A percentile compares a stretch with the other conserved stretches of the same genome.
Conservation (phyloP, 305 asterid species). For the Ajuga reptans region DNA sequence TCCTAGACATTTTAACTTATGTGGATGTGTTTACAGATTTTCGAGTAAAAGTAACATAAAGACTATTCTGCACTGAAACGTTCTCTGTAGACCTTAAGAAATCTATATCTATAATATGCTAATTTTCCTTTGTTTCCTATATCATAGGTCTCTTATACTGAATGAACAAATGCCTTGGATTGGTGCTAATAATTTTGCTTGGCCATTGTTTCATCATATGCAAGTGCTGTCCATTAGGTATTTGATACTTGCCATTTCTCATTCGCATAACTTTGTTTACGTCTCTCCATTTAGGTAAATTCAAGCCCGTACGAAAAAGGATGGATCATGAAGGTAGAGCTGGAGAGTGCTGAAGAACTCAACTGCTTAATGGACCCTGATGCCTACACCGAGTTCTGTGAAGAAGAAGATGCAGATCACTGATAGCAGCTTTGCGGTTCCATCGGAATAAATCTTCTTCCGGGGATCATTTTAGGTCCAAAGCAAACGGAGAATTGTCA, state of each 20-base stretch:
- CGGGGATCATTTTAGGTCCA: slow-evolving; percentile 19
- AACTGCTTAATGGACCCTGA: slow-evolving; percentile 53
- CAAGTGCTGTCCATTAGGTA: too few species aligned
- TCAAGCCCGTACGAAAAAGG: slow-evolving; percentile 70
- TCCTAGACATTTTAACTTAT: neutral
- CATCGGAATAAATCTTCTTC: slow-evolving; percentile 15
- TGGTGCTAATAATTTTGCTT: too few species aligned
- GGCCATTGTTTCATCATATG: too few species aligned
- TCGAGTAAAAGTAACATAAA: neutral
- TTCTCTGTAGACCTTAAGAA: neutral
- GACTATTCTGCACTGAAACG: neutral
- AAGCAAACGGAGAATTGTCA: neutral
- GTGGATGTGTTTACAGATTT: neutral
- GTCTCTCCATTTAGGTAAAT: slow-evolving; percentile 44
- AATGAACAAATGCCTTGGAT: neutral
- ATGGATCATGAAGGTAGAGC: slow-evolving; percentile 88
- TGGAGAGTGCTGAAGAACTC: slow-evolving; percentile 43
- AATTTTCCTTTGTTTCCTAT: neutral
- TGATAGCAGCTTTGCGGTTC: slow-evolving; percentile 27
- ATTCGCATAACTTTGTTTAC: neutral
- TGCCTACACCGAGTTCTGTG: slow-evolving; percentile 64
- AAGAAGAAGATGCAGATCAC: slow-evolving; percentile 71
- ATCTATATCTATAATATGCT: neutral
- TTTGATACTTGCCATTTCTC: too few species aligned
- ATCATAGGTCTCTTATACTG: neutral